These are phyloP conservation scores for Schoenoplectus tabernaemontani DNA, from an alignment of 202 grass and related monocot species.

Conservation along the genomic window DNA sequence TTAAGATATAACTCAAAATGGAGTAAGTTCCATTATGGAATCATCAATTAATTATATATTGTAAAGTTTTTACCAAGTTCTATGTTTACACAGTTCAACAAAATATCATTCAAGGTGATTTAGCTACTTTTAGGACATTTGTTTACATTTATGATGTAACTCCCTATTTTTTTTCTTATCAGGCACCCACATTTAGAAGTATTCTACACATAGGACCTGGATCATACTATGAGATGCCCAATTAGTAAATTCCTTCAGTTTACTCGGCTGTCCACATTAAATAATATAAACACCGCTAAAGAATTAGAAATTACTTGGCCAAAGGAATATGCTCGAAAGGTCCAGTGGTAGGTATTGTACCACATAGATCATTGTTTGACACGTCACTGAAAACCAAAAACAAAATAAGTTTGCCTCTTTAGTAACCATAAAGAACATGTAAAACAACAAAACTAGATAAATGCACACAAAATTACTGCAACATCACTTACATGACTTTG, in stretches of 20 bases:
- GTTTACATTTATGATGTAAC: background rate
- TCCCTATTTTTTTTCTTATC: background rate
- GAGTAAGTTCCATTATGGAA: no score
- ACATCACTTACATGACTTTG: constrained; percentile 87
- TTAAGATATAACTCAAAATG: no score
- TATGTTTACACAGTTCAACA: constrained; percentile 1
- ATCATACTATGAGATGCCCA: no score
- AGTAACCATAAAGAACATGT: background rate
- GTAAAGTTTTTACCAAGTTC: background rate
- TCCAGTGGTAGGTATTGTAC: constrained; percentile 82
- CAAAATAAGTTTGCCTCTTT: no score
- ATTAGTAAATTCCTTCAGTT: background rate
- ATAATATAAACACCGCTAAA: background rate
- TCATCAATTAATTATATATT: no score
- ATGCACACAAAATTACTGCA: background rate
- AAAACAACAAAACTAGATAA: constrained; percentile 13
- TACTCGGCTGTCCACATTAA: no score
- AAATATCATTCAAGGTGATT: background rate
- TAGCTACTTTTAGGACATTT: background rate
- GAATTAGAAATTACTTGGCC: constrained; percentile 63
- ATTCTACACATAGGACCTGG: no score
- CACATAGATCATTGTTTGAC: constrained; percentile 78
- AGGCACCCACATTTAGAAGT: no score
- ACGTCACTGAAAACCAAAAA: constrained; percentile 75
- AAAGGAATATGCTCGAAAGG: constrained; percentile 89